Percentiles rank a stretch among this genome's conserved stretches.
Conservation (phyloP, 148 eudicot genomes). For the Amaranthus palmeri region DNA sequence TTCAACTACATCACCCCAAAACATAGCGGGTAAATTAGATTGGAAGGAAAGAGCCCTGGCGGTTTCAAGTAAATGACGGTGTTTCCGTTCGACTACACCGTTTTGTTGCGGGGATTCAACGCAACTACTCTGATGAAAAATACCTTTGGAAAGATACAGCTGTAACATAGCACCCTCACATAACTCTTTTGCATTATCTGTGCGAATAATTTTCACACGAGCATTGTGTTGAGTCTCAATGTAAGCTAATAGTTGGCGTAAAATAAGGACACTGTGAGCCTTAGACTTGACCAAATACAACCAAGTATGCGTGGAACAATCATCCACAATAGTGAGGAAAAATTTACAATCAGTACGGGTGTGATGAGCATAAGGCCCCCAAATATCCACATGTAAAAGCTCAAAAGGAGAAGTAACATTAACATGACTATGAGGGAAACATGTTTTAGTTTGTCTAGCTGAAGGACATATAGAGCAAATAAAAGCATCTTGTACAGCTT, state of each 20-base stretch:
- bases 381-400: not conserved
- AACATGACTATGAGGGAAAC: not conserved
- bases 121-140: not conserved
- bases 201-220: not conserved
- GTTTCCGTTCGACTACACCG: conserved; percentile 5
- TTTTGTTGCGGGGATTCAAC: no score
- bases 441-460: not conserved
- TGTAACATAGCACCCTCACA: not conserved
- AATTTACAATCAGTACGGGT: not conserved
- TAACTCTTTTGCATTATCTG: conserved; percentile 2
- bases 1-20: not conserved
- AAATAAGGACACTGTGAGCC: not conserved
- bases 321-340: conserved; percentile 12
- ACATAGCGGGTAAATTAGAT: not conserved
- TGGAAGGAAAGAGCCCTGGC: not conserved
- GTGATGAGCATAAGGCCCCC: not conserved
- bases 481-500: no score
- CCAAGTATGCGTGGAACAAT: not conserved
- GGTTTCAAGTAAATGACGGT: not conserved
- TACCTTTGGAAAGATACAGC: not conserved
- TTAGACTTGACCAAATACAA: not conserved
- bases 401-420: not conserved
- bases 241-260: not conserved
- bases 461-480: not conserved
- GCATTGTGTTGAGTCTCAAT: not conserved